These are phyloP conservation scores for Microglena sp. DNA, from an alignment of 139 green algal species.

Conservation along the genomic window DNA sequence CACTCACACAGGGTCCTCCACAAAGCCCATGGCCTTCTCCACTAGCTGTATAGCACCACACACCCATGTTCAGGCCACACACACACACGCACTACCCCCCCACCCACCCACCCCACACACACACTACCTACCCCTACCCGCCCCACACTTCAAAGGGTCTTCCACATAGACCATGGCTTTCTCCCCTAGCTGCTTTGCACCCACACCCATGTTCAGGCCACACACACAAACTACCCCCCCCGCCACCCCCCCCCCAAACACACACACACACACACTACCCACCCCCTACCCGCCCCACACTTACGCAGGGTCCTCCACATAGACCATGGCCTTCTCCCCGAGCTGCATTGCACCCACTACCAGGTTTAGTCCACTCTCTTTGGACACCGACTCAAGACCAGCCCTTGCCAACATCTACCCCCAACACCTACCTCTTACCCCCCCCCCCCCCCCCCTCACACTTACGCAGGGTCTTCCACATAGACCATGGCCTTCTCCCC, in stretches of 20 bases:
- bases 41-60: conserved; percentile 49
- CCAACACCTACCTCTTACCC: no score
- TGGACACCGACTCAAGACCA: no score
- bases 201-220: conserved; percentile 51
- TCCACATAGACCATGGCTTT: conserved; percentile 33
- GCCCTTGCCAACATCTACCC: no score
- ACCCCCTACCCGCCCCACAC: no score
- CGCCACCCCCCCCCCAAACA: no score
- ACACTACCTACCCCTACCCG: no score
- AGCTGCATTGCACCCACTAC: conserved; percentile 49
- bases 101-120: no score
- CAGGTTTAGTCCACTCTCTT: conserved; percentile 43
- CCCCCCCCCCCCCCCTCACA: no score
- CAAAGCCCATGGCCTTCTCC: conserved; percentile 38
- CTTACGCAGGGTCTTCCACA: no score
- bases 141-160: no score
- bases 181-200: conserved; percentile 53
- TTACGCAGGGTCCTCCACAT: conserved; percentile 18
- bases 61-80: conserved; percentile 52
- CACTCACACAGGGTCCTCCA: conserved; percentile 15
- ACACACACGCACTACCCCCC: no score
- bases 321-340: conserved; percentile 45
- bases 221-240: conserved; percentile 26
- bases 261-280: no score
- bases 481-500: conserved; percentile 50